Evolutionary conservation across 1,139 yeast species (phyloP), one percentile per base, ranked within the genome.

Genomic region (Kluyveromyces marxianus): DNA sequence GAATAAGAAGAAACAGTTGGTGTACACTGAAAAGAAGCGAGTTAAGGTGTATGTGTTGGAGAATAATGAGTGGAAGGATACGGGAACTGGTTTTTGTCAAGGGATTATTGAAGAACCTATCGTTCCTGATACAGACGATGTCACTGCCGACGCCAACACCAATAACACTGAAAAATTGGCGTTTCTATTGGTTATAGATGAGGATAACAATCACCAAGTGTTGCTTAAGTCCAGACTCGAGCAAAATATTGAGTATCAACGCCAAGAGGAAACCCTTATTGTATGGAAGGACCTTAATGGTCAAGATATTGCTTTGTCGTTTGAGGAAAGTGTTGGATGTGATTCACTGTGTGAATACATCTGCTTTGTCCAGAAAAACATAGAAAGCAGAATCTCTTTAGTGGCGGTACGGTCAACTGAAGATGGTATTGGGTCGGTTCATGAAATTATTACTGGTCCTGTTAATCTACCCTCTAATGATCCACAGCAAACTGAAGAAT

Each of bases 321-420:
- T 92, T 65, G 97, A 92, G 63, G 97, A 89, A 59, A 80, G 87
- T 36, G 86, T 83, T 44, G 97, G 97, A 0, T 92, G 98, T 63
- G 77, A 86, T 14, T 78, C 81, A 14, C 63, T 90, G 42, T 88
- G 96, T 62, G 92, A 87, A 44, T 89, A 87, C 59, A 75, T 89
- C 37, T 77, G 86, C 25, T 74, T 73, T 48, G 81, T 81, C 2
- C 95, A 85, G 58, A 80, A 77, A 51, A 69, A 71, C 42, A 54
- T 76, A 25, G 85, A 86, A 52, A 85, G 83, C 3, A 74, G 76
- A 41, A 86, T 88, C 7, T 82, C 92, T 2, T 69, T 88, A 24
- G 81, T 84, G 44, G 83, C 88, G 37, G 87, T 86, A 8, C 71
- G 81, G 43, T 78, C 87, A 10, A 73, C 71, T 44, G 68, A 65